Evolutionary conservation across 768 basidiomycete species (phyloP), one percentile per base, ranked within the genome.

Genomic region (Tulasnella sp.): DNA sequence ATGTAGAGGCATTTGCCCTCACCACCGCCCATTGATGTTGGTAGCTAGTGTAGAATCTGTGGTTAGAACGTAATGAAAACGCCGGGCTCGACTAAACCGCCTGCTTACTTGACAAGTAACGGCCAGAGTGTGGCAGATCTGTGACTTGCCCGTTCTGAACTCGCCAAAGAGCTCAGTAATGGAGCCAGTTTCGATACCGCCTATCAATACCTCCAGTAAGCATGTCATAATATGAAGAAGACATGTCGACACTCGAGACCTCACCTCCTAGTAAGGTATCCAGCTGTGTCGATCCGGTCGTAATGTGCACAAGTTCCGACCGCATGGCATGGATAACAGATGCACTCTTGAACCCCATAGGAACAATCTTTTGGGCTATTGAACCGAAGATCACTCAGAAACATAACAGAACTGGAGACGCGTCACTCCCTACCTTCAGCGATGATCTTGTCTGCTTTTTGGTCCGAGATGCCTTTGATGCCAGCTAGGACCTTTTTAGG

Each of bases 1-100:
- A 99, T 98, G 83, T 97, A 99, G 67, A 99, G 85, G 81, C 97
- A 98, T 84, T 99, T 99, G 49, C 97, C 97, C 84, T 99, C 97
- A 15, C 97, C 97, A 19, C 97, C 97, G 25, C 97, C 97, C 96
- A 99, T 98, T 80, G 89, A 91, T 58, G 96, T 92, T 1, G 97
- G 97, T 17, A 99, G 88, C 85, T 87, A 78, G 5, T 31, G 11
- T 68, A 3, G 9, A 64, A 38, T 37, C 37, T 2, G 42, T 52
- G 36, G 25, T 17, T 25, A 64, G 19, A 11, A 69, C 8, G 29
- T n/a, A 45, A 8, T 8, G 58, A 42, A 14, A 36, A 36, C 29
- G 7, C 64, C 7, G 54, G 22, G 39, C 9, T 40, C 39, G 45
- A 17, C 22, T 37, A 9, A 9, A 25, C 36, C 3, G 40, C 19